These are phyloP conservation scores for Prototheca stagnorum DNA, from an alignment of 163 green algal genomes.

Conservation along the genomic window DNA sequence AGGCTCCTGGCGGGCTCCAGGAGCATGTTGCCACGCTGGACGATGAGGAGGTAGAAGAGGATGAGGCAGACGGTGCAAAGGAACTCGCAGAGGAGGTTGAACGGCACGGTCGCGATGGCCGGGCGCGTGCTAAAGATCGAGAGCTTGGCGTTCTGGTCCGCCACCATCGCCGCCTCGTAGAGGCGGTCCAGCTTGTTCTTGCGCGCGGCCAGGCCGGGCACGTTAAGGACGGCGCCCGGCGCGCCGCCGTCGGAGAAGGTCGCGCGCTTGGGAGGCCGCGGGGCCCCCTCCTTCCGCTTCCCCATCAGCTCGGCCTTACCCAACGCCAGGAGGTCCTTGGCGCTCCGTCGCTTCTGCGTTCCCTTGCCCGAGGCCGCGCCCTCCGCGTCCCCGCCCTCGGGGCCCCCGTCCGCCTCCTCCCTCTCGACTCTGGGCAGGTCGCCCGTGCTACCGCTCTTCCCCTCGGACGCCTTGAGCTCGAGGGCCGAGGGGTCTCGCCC, in stretches of 20 bases:
- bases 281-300: too few species aligned
- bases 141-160: slow-evolving; percentile 51
- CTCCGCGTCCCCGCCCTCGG: too few species aligned
- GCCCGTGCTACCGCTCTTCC: too few species aligned
- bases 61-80: slow-evolving; percentile 32
- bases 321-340: too few species aligned
- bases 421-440: too few species aligned
- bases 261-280: too few species aligned
- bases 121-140: slow-evolving; percentile 44
- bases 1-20: not conserved
- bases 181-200: slow-evolving; percentile 2
- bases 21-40: slow-evolving; percentile 5
- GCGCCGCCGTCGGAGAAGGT: not conserved
- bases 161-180: slow-evolving; percentile 14
- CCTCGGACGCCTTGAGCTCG: too few species aligned
- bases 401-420: too few species aligned
- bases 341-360: too few species aligned
- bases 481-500: not conserved
- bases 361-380: not conserved
- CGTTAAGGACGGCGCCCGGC: not conserved
- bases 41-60: slow-evolving; percentile 25
- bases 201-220: too few species aligned
- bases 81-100: slow-evolving; percentile 24
- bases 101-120: slow-evolving; percentile 32
- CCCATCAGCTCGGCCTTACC: too few species aligned